Evolutionary conservation across 495 filamentous ascomycete genomes (phyloP), one percentile per base, ranked within the genome.

Genomic region (Evernia prunastri): DNA sequence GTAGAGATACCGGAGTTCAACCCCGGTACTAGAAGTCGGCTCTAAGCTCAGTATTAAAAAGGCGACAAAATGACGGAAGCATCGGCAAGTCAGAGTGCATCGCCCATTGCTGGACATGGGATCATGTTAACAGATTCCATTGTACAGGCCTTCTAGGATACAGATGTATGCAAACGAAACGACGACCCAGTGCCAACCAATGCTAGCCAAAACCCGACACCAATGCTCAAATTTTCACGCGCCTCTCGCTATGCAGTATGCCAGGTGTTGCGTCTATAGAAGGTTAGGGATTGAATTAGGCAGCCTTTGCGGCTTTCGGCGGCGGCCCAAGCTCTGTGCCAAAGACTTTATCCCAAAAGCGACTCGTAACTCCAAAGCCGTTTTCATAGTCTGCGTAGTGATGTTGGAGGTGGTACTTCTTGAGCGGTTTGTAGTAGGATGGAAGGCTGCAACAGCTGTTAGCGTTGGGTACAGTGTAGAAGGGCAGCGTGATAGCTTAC

Each of bases 321-420:
- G 72, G 27, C 9, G 76, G n/a, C n/a, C n/a, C 70, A 51, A 98
- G 76, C 77, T 94, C 88, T 23, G 95, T 99, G 57, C 90, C 89
- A 71, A 99, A 99, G 2, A 97, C 77, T 13, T 75, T 77, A 73
- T 99, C 95, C 95, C 95, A 99, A 82, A 99, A 95, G 45, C 87
- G 84, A 78, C 89, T 96, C n/a, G 94, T 97, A 35, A 99, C 94
- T 29, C 95, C 95, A 66, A 97, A 99, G n/a, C 95, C 95, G 65
- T 95, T 91, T 74, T 97, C 89, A 73, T 88, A 97, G 71, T 99
- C 95, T 33, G 90, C 87, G 72, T 95, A 99, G 77, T 99, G 95
- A 73, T 99, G 95, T 71, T 90, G 84, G 42, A 99, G 86, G 71
- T 99, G 95, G 69, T 96, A 94, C 75, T 96, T 97, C 84, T 97